Evolutionary conservation across 257 asterid genomes (phyloP), one percentile per base, ranked within the genome.

Genomic region (Petrea volubilis): DNA sequence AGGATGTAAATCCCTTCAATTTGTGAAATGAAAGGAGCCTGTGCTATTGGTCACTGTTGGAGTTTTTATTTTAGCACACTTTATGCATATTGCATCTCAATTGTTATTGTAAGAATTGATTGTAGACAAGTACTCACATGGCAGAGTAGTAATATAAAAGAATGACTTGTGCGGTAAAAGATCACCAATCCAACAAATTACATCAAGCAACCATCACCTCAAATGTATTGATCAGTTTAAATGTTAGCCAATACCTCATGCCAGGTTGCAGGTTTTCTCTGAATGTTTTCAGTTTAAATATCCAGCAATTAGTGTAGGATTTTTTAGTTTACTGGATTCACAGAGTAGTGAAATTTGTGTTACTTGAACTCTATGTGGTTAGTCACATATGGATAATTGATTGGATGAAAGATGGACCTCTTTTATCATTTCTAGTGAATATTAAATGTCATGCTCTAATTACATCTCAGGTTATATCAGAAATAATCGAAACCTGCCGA

Each of bases 401-500:
- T 50, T 65, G 31, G 43, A 60, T 20, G 14, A 49, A 41, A 36
- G 66, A 49, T n/a, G 17, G 4, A 1, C 50, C 14, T n/a, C 18
- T 10, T 8, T 23, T 23, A 12, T 52, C 33, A 52, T n/a, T 23
- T 23, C 2, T 33, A 8, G 0, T 18, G 20, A 1, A 21, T 50
- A 5, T 18, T 50, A 50, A 21, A 50, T 50, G 57, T 50, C 4
- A 20, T 21, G 9, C 20, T 8, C 25, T 20, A 21, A 50, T 50
- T 17, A 50, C 20, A 18, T 74, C 70, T 47, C 87, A 91, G 99
- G 97, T 91, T 49, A 86, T 89, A 70, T 80, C 96, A 7, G 99
- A 94, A 83, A 91, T 94, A 64, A 85, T 94, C 67, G 97, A 94
- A 78, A 91, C 96, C 38, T 86, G 96, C 78, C 75, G 93, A 64